These are phyloP conservation scores for Saprolegnia parasitica DNA, from an alignment of 352 stramenopile genomes.

Conservation along the genomic window DNA sequence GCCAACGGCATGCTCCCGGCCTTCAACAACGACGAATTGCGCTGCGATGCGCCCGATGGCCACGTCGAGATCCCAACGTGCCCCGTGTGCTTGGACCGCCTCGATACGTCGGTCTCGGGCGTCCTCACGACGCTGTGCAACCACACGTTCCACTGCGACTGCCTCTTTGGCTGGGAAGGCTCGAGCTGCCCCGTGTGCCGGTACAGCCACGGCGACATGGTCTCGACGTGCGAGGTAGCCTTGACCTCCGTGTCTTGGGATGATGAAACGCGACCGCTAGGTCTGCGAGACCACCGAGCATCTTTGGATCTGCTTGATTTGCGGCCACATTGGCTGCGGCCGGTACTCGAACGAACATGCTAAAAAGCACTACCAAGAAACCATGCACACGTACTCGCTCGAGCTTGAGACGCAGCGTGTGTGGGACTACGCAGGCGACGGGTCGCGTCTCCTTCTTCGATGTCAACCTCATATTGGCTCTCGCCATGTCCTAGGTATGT, in stretches of 20 bases:
- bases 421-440: conserved; percentile 94
- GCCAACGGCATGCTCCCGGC: conserved; percentile 23
- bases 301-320: conserved; percentile 96
- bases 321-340: conserved; percentile 93
- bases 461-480: conserved; percentile 30
- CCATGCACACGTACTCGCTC: conserved; percentile 92
- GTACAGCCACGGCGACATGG: conserved; percentile 93
- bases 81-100: conserved; percentile 87
- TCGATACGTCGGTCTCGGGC: conserved; percentile 79
- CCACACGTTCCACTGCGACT: conserved; percentile 97
- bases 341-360: conserved; percentile 94
- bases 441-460: conserved; percentile 39
- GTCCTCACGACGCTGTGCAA: conserved; percentile 98
- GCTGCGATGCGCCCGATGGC: conserved; percentile 18
- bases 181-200: conserved; percentile 95
- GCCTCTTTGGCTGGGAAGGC: conserved; percentile 92
- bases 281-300: conserved; percentile 91
- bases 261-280: conserved; percentile 27
- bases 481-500: conserved; percentile 55
- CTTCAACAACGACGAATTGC: background rate
- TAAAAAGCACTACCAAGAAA: conserved; percentile 92
- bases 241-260: conserved; percentile 45
- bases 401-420: conserved; percentile 94
- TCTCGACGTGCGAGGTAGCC: conserved; percentile 85
- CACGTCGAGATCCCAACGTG: conserved; percentile 81